These are phyloP conservation scores for Nannochloropsis salina DNA, from an alignment of 108 stramenopile genomes.

Conservation along the genomic window DNA sequence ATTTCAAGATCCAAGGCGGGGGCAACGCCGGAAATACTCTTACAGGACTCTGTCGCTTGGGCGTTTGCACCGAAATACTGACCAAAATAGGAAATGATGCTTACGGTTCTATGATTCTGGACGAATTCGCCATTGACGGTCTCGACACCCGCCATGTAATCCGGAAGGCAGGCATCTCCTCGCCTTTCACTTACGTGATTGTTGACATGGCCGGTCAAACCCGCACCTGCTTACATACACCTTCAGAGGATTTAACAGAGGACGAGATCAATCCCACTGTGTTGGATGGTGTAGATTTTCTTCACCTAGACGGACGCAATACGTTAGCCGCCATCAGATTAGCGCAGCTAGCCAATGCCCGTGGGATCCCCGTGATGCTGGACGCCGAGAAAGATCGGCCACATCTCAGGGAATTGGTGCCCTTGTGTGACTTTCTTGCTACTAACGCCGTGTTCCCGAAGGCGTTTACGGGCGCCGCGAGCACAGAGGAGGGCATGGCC, in stretches of 20 bases:
- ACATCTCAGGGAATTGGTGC: conserved; percentile 31
- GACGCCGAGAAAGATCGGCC: conserved; percentile 45
- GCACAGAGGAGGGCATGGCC: conserved; percentile 28
- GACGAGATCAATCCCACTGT: conserved; percentile 28
- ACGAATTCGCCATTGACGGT: conserved; percentile 38
- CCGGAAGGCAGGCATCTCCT: conserved; percentile 42
- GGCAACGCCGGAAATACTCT: conserved; percentile 50
- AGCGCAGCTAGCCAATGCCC: conserved; percentile 29
- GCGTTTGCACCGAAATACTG: conserved; percentile 26
- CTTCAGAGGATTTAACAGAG: conserved; percentile 38
- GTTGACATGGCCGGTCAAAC: conserved; percentile 43
- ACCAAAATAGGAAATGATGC: conserved; percentile 47
- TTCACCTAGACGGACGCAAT: conserved; percentile 49
- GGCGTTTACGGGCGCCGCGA: conserved; percentile 26
- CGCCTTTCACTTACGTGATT: conserved; percentile 49
- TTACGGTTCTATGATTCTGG: conserved; percentile 39
- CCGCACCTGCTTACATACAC: conserved; percentile 51
- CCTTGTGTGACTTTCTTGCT: conserved; percentile 32
- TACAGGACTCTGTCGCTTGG: conserved; percentile 40
- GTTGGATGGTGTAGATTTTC: conserved; percentile 36
- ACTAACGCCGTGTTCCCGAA: conserved; percentile 33
- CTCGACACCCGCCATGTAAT: conserved; percentile 43
- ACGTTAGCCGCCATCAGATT: conserved; percentile 41
- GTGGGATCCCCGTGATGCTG: conserved; percentile 32
- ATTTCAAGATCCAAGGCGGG: conserved; percentile 42